Evolutionary conservation across 768 basidiomycete species (phyloP).

Genomic region (Amanita muscaria): DNA sequence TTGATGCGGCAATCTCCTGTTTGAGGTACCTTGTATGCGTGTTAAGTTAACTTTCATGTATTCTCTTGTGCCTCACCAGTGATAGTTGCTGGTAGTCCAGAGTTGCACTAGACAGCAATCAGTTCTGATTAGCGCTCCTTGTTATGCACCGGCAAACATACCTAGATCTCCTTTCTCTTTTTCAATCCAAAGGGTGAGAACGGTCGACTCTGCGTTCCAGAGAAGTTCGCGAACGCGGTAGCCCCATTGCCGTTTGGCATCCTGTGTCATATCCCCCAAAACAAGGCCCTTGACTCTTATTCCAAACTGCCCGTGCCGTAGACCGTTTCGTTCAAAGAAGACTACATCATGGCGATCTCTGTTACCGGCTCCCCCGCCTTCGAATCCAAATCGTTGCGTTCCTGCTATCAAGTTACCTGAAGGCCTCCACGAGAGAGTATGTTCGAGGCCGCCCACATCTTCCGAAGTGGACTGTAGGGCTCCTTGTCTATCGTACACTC

Average conservation of each 20-base stretch:
- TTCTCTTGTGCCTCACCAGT: constrained; percentile 50
- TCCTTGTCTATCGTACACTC: constrained; percentile 71
- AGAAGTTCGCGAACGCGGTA: constrained; percentile 66
- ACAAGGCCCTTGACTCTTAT: constrained; percentile 32
- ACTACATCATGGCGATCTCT: constrained; percentile 76
- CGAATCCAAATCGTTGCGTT: constrained; percentile 75
- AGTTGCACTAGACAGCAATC: constrained; percentile 59
- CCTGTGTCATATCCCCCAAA: constrained; percentile 22
- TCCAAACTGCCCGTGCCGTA: constrained; percentile 84
- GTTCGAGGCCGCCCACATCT: constrained; percentile 74
- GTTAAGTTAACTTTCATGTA: background rate
- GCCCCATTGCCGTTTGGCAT: constrained; percentile 41
- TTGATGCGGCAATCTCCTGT: constrained; percentile 63
- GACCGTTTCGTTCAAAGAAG: constrained; percentile 92
- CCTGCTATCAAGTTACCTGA: constrained; percentile 79
- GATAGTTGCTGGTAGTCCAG: constrained; percentile 92
- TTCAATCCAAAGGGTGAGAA: constrained; percentile 82
- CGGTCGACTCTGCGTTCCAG: constrained; percentile 87
- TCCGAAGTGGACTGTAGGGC: constrained; percentile 80
- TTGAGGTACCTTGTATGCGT: constrained; percentile 70
- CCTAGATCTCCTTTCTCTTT: constrained; percentile 59
- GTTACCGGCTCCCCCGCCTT: constrained; percentile 57
- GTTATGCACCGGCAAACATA: constrained; percentile 31
- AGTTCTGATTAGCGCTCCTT: constrained; percentile 2
- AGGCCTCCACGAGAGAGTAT: constrained; percentile 75